Evolutionary conservation across 257 asterid genomes (phyloP).

Genomic region (Solanum tarijense): DNA sequence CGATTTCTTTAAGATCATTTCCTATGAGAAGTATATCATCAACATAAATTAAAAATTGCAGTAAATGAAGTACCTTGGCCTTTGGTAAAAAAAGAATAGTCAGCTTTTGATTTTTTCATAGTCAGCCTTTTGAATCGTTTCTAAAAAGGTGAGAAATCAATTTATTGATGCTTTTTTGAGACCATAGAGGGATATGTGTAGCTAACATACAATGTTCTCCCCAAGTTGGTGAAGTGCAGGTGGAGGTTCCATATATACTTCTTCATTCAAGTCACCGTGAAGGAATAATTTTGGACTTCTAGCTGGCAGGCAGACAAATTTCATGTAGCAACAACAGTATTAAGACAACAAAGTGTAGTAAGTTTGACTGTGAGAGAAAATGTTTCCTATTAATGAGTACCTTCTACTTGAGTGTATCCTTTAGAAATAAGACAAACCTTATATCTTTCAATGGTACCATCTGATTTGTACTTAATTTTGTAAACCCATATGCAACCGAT

Average conservation of each 20-base stretch:
- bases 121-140: not conserved
- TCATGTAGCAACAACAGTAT: too few relatives aligned
- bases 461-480: too few relatives aligned
- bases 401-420: too few relatives aligned
- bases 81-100: constrained; percentile 7
- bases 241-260: constrained; percentile 1
- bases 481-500: too few relatives aligned
- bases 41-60: not conserved
- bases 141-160: not conserved
- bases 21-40: not conserved
- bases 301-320: too few relatives aligned
- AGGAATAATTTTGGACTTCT: too few relatives aligned
- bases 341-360: too few relatives aligned
- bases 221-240: not conserved
- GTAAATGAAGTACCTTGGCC: not conserved
- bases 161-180: not conserved
- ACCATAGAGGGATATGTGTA: not conserved
- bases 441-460: too few relatives aligned
- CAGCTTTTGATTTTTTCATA: constrained; percentile 3
- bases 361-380: too few relatives aligned
- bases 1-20: not conserved
- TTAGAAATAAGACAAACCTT: too few relatives aligned
- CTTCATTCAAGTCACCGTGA: not conserved
- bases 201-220: not conserved
- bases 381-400: too few relatives aligned